Percentiles rank a stretch among this genome's conserved stretches.
Evolutionary conservation across 805 yeast species (phyloP).

Genomic region (Saccharomycopsis schoenii): DNA sequence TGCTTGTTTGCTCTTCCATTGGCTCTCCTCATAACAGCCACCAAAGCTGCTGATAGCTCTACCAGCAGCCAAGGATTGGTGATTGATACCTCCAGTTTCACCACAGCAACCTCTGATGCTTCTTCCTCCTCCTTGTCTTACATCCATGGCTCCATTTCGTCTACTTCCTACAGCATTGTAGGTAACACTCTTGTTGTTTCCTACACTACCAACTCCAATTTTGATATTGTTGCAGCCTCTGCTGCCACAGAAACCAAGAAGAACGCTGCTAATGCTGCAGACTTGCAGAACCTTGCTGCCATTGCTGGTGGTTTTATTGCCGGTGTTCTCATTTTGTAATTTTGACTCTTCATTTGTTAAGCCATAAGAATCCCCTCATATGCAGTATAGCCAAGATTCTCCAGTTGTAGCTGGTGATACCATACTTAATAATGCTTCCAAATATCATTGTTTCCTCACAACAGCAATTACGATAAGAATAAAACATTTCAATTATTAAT

Average conservation of each 20-base stretch:
- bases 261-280: neutral
- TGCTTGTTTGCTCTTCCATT: neutral
- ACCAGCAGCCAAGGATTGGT: neutral
- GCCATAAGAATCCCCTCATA: no score
- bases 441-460: no score
- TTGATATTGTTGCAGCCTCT: conserved; percentile 13
- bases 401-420: no score
- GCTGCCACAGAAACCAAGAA: conserved; percentile 15
- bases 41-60: conserved; percentile 3
- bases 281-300: neutral
- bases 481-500: no score
- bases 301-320: conserved; percentile 13
- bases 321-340: conserved; percentile 10
- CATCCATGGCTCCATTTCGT: conserved; percentile 10
- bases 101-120: conserved; percentile 3
- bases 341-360: no score
- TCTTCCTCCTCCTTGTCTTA: conserved; percentile 11
- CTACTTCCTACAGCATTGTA: conserved; percentile 12
- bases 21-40: neutral
- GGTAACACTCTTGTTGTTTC: conserved; percentile 15
- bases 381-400: no score
- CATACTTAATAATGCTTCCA: no score
- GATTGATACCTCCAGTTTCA: neutral
- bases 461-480: no score
- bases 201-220: conserved; percentile 13